Conservation (phyloP, 768 basidiomycete species). For the Saitozyma podzolica region DNA sequence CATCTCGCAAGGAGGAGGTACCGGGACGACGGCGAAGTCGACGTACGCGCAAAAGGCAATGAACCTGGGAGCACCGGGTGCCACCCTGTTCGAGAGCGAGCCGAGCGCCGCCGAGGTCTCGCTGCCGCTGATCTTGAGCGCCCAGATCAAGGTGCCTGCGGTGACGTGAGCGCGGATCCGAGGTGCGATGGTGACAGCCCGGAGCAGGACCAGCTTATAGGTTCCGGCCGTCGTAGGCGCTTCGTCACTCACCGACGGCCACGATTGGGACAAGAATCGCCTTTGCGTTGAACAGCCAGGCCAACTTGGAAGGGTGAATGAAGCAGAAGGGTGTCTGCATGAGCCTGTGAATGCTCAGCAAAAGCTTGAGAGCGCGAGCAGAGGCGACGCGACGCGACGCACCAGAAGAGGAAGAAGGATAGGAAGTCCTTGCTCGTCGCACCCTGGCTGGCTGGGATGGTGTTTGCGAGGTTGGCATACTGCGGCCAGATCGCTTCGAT, state of each 20-base stretch:
- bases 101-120: constrained; percentile 23
- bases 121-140: constrained; percentile 25
- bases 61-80: constrained; percentile 27
- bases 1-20: too few species aligned
- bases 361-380: not conserved
- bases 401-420: constrained; percentile 38
- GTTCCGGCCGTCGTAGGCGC: too few species aligned
- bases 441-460: constrained; percentile 19
- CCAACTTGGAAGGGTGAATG: constrained; percentile 40
- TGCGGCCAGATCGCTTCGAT: constrained; percentile 39
- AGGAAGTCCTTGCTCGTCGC: constrained; percentile 23
- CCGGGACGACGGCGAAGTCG: too few species aligned
- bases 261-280: constrained; percentile 31
- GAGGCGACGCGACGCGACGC: not conserved
- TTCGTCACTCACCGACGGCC: constrained; percentile 17
- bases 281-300: constrained; percentile 41
- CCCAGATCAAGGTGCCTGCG: constrained; percentile 1
- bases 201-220: constrained; percentile 33
- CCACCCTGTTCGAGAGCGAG: constrained; percentile 23
- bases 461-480: constrained; percentile 28
- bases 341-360: constrained; percentile 15
- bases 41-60: constrained; percentile 26
- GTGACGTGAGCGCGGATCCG: not conserved
- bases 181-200: constrained; percentile 8
- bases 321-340: constrained; percentile 42